Evolutionary conservation across 2,329 filamentous ascomycete genomes (phyloP).

Genomic region (Aspergillus tubingensis): DNA sequence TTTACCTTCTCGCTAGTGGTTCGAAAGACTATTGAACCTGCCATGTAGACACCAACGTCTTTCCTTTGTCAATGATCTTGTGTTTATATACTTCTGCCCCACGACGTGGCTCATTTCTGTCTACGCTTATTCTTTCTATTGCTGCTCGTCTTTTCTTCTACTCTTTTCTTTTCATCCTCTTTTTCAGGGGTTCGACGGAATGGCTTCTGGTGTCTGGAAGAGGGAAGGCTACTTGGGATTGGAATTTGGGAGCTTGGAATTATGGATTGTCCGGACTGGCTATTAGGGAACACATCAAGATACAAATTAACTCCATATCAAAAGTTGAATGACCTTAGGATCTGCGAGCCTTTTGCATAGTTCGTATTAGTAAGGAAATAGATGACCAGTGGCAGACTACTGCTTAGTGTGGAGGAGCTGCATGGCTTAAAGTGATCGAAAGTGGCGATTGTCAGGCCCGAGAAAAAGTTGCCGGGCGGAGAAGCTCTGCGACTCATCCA

Average conservation of each 20-base stretch:
- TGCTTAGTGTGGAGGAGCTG: neutral
- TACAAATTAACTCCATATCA: neutral
- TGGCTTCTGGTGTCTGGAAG: conserved; percentile 8
- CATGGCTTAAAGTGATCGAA: neutral
- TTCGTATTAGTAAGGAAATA: neutral
- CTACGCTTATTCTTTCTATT: conserved; percentile 3
- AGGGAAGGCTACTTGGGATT: conserved; percentile 10
- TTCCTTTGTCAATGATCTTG: conserved; percentile 29
- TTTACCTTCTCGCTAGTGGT: conserved; percentile 12
- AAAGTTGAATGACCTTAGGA: neutral
- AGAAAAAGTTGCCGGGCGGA: neutral
- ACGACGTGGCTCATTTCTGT: conserved; percentile 8
- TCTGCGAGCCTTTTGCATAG: neutral
- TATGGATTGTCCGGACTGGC: conserved; percentile 7
- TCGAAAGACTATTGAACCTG: conserved; percentile 9
- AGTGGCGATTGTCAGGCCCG: neutral
- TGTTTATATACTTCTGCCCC: conserved; percentile 20
- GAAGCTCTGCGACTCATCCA: neutral
- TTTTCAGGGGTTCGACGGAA: conserved; percentile 10
- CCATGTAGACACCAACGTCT: conserved; percentile 23
- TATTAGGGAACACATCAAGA: neutral
- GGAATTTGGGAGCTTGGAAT: conserved; percentile 7
- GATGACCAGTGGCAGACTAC: neutral
- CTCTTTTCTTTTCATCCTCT: conserved; percentile 3
- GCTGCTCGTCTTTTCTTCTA: conserved; percentile 2